These are phyloP conservation scores for Apiospora hydei DNA, from an alignment of 2,329 filamentous ascomycete species.

Conservation along the genomic window DNA sequence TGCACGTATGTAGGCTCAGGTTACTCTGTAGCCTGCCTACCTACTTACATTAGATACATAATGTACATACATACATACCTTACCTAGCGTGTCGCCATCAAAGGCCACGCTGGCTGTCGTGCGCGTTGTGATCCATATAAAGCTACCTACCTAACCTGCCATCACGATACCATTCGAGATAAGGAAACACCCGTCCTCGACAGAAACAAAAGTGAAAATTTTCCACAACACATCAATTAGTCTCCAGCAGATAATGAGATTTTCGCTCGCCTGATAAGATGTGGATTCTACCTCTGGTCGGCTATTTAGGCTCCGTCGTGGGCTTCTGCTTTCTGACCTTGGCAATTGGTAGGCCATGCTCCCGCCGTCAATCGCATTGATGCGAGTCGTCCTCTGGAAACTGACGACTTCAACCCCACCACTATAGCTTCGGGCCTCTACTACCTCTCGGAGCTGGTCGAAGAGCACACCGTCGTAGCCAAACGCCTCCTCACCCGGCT, in stretches of 20 bases:
- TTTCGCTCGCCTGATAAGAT: constrained; percentile 57
- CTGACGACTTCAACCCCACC: constrained; percentile 22
- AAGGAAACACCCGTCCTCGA: constrained; percentile 16
- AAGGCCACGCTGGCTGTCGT: constrained; percentile 21
- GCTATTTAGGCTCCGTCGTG: constrained; percentile 84
- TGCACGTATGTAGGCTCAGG: too few species aligned
- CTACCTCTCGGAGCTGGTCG: constrained; percentile 96
- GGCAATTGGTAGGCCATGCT: constrained; percentile 73
- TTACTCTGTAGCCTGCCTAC: too few species aligned
- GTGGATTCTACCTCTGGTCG: constrained; percentile 95
- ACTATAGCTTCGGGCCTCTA: constrained; percentile 88
- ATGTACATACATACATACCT: background rate
- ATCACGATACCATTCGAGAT: constrained; percentile 4
- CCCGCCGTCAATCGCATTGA: constrained; percentile 9
- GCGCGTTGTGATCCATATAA: constrained; percentile 17
- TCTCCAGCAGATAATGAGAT: constrained; percentile 24
- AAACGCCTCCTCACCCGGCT: constrained; percentile 85
- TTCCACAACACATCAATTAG: constrained; percentile 29
- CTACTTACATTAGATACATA: background rate
- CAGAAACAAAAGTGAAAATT: background rate
- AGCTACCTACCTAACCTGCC: background rate
- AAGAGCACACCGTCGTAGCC: constrained; percentile 93
- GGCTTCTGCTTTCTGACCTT: constrained; percentile 95
- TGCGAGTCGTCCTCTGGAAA: constrained; percentile 24
- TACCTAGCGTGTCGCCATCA: constrained; percentile 10